These are phyloP conservation scores for Aspergillus aculeatinus DNA, from an alignment of 2,329 filamentous ascomycete species.

Conservation along the genomic window DNA sequence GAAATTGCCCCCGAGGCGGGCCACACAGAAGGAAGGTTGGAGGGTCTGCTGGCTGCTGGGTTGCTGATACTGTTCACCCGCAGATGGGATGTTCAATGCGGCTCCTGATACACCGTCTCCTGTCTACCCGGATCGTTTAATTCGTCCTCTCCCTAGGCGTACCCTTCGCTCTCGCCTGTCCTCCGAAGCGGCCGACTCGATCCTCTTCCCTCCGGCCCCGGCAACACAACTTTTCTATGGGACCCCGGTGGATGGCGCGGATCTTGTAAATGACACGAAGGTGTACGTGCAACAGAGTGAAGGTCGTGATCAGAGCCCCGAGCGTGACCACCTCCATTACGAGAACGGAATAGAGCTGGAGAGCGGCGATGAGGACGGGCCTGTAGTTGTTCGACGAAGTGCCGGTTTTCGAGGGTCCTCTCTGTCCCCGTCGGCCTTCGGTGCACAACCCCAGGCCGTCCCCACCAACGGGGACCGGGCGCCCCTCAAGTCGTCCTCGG, in stretches of 20 bases:
- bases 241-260: constrained; percentile 59
- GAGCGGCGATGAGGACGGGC: constrained; percentile 61
- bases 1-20: constrained; percentile 11
- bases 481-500: constrained; percentile 59
- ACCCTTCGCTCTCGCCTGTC: constrained; percentile 84
- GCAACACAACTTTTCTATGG: constrained; percentile 75
- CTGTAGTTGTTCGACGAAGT: constrained; percentile 44
- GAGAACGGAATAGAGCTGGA: constrained; percentile 58
- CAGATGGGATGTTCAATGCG: constrained; percentile 52
- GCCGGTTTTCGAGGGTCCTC: constrained; percentile 42
- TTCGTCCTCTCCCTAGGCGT: constrained; percentile 86
- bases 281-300: constrained; percentile 49
- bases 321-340: constrained; percentile 47
- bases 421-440: constrained; percentile 32
- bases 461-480: constrained; percentile 29
- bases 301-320: constrained; percentile 38
- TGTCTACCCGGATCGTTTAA: constrained; percentile 84
- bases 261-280: constrained; percentile 50
- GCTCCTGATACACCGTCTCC: constrained; percentile 71
- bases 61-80: constrained; percentile 40
- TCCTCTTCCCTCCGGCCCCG: constrained; percentile 75
- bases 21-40: constrained; percentile 6
- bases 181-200: constrained; percentile 76
- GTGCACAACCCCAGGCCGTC: constrained; percentile 27
- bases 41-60: constrained; percentile 30